Base-by-base conservation (phyloP, 495 filamentous ascomycete species). In the Oidiodendron maius region DNA sequence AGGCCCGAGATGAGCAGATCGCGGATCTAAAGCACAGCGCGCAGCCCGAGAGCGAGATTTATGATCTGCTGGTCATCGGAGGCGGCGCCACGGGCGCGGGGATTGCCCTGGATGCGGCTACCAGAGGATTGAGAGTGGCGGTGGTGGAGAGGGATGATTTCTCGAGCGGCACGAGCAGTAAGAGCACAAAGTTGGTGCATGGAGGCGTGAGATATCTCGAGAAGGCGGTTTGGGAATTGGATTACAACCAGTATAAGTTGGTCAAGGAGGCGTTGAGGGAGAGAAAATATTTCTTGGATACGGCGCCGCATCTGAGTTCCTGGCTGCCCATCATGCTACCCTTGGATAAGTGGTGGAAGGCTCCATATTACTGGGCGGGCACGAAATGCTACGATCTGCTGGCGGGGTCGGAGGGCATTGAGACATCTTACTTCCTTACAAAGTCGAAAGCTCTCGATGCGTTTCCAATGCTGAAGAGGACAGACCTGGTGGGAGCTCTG, bases 271-370 rank as follows among this genome's bases (percentile, higher is more conserved):
- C 93, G n/a, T 74, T 98, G 48, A 86, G 91, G 56, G 93, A 98
- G 70, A 83, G 93, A 53, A 89, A 90, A 56, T 96, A 95, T 65
- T 98, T 98, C 64, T 65, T 97, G 59, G 88, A 94, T 58, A 98
- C 91, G 10, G 93, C 93, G 23, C 93, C 93, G 12, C 93, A 98
- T 74, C 76, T 98, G 35, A 95, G 89, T 23, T 82, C 73, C 69
- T 96, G 91, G 88, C 75, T 98, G 30, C 93, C 93, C 15, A 98
- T 98, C 55, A 98, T 98, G 93, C 79, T 98, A 50, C 93, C 93
- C 0, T 72, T 96, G 36, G 82, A 95, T 62, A 86, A 87, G 57
- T 96, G 90, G 93, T 96, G 89, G 88, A 91, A 97, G 66, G 87
- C 84, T 22, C 93, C 93, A 10, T 98, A 97, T 66, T 98, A 94